Conservation (phyloP, 352 stramenopile species). For the Phytophthora rubi region DNA sequence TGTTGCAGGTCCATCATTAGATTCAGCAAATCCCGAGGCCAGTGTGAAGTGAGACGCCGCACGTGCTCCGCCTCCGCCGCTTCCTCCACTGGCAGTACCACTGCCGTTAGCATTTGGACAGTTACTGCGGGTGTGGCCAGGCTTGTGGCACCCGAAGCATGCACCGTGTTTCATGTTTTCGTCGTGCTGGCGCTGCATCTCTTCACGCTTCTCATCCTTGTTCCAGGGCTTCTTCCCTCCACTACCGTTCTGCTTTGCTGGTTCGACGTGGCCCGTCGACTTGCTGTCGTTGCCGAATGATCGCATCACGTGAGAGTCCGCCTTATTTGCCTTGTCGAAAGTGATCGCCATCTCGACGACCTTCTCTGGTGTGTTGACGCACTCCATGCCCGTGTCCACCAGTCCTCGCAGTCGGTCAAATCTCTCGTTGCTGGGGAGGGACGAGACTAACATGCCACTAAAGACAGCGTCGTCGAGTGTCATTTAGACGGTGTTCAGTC, state of each 20-base stretch:
- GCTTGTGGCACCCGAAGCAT: background rate
- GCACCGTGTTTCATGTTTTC: background rate
- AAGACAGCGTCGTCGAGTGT: background rate
- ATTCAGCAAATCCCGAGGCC: too few species aligned
- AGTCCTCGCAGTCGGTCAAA: too few species aligned
- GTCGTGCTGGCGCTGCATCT: background rate
- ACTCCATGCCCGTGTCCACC: too few species aligned
- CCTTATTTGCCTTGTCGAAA: background rate
- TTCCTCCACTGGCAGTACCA: background rate
- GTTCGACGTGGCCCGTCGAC: too few species aligned
- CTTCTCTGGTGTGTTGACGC: too few species aligned
- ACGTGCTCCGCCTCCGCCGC: background rate
- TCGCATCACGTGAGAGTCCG: background rate
- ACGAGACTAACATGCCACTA: too few species aligned
- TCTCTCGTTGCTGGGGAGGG: too few species aligned
- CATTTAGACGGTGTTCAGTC: background rate
- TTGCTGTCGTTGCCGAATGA: background rate
- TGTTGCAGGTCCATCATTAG: background rate
- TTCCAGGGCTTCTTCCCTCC: background rate
- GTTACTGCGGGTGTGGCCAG: background rate
- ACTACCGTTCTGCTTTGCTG: background rate
- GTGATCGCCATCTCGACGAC: background rate
- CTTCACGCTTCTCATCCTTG: background rate
- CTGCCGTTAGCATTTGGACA: background rate
- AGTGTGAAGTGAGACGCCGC: too few species aligned